Evolutionary conservation across 129 eudicot genomes (phyloP), one percentile per base, ranked within the genome.

Genomic region (Helichrysum umbraculigerum): DNA sequence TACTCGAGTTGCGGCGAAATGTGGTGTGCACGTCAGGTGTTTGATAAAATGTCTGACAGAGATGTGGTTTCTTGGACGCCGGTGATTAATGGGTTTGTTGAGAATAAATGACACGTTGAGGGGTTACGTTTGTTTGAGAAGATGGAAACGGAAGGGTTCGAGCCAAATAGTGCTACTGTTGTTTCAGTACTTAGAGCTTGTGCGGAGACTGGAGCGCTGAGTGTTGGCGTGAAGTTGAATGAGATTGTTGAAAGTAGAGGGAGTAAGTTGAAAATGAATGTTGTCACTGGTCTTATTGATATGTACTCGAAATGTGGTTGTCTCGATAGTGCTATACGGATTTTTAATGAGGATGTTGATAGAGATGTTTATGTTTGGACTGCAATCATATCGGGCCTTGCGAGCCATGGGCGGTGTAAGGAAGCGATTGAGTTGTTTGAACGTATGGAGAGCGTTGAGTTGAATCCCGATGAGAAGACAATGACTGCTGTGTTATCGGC

Each of bases 231-330:
- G 1, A 75, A 73, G 9, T 81, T 81, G 54, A 66, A 84, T 66
- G 75, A 52, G 17, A 20, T 78, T 42, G 79, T 76, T 65, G 64
- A 47, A 39, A 30, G 4, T 66, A 76, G 66, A 65, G 75, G 78
- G 20, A 28, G 63, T 35, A 68, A 47, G 77, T 14, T 65, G 34
- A 79, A 56, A 34, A 70, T 64, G 66, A 87, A 84, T 42, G 85
- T 87, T 29, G 75, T 82, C 35, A 84, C 91, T 35, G 85, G 86
- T 15, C 84, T 87, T 59, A 82, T 87, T 64, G 92, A 87, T 37
- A 87, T 85, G 87, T 87, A 87, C 73, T 78, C 88, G 1, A 87
- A 87, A 70, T 82, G 87, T 22, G 87, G 91, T 62, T 82, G 85
- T n/a, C 50, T 85, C 42, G 87, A 84, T n/a, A 76, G 79, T 52